phyloP scores from a whole-genome alignment of 108 stramenopile species.

The Stephanodiscus triporus region DNA sequence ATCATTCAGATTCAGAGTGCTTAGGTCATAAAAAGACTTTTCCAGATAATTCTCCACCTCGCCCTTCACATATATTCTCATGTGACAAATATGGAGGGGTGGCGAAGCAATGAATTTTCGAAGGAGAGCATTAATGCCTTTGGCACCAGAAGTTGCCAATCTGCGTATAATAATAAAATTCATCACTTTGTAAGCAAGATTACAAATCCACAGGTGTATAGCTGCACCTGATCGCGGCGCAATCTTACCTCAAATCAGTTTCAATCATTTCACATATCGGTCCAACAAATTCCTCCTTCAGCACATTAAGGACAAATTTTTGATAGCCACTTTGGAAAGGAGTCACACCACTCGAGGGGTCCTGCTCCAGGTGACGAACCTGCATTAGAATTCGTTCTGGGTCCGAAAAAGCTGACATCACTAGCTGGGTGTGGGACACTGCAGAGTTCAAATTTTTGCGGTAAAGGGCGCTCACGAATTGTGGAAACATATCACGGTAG shows the following conservation, averaged over 20 bases:
- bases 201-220: background rate
- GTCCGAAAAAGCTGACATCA: conserved; percentile 47
- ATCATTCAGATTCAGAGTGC: conserved; percentile 66
- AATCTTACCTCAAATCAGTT: conserved; percentile 33
- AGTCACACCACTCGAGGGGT: conserved; percentile 3
- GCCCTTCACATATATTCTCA: conserved; percentile 32
- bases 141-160: conserved; percentile 17
- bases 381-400: conserved; percentile 37
- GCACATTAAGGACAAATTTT: conserved; percentile 15
- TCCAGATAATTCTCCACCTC: conserved; percentile 49
- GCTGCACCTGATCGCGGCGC: background rate
- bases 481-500: conserved; percentile 42
- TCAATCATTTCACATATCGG: conserved; percentile 48
- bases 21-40: conserved; percentile 65
- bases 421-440: conserved; percentile 21
- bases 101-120: conserved; percentile 20
- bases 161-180: background rate
- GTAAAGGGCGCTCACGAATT: conserved; percentile 34
- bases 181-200: background rate
- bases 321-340: conserved; percentile 23
- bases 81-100: conserved; percentile 32
- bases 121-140: conserved; percentile 13
- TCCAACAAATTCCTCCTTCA: conserved; percentile 33
- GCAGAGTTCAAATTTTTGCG: conserved; percentile 24
- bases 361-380: conserved; percentile 16